Evolutionary conservation across 2,329 filamentous ascomycete genomes (phyloP), one percentile per base, ranked within the genome.

Genomic region (Pseudogymnoascus sp.): DNA sequence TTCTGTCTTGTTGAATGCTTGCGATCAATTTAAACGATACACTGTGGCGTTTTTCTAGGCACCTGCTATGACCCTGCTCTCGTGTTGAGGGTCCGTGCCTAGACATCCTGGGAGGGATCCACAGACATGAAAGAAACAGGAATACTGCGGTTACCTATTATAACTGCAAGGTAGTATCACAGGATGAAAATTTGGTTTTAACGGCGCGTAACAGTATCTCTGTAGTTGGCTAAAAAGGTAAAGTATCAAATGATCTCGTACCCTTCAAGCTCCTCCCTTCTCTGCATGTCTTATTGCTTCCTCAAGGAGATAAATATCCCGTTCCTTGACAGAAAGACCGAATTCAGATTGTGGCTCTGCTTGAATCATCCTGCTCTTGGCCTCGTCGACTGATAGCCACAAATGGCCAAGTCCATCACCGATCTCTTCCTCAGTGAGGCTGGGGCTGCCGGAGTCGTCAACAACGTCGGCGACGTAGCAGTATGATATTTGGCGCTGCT

Each of bases 301-400:
- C 7, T 14, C 57, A 9, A 58, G 30, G 30, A 39, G 22, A 33
- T 37, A 58, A 14, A 58, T 58, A 58, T 58, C 57, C 14, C 57
- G 57, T 9, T 41, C 57, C 57, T 58, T 58, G 30, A 58, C 39
- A 28, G 37, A 58, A 30, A 58, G 33, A n/a, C 30, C 57, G 2
- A 58, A 58, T 28, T 58, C 57, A 14, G 30, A 58, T 41, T 5
- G 39, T 9, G 30, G 57, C 28, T 39, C 35, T 37, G 37, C 37
- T 1, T 25, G 9, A 15, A 18, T 9, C 30, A 58, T 58, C 15
- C 9, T 58, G 14, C n/a, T 41, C 57, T 37, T 37, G 4, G 57
- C 43, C 22, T 53, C 25, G 4, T 53, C 25, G 2, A 33, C 25
- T 20, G 43, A 33, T n/a, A 53, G 8, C 43, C 43, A 53, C 9